Base-by-base conservation (phyloP, 352 stramenopile species). In the Globisporangium rhizosaccharum region DNA sequence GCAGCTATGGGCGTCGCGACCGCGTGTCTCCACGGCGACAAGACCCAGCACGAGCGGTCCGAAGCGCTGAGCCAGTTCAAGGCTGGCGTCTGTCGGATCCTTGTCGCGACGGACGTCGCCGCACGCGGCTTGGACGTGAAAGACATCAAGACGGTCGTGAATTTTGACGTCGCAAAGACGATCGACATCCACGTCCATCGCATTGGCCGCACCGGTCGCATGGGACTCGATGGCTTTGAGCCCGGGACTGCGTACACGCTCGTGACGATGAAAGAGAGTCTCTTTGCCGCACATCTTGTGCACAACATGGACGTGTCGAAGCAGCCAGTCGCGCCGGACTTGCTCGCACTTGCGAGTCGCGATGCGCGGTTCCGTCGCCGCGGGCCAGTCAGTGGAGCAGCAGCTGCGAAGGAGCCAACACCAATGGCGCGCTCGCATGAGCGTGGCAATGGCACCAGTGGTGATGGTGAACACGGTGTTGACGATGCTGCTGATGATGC, bases 111-210 rank as follows among this genome's bases (percentile, higher is more conserved):
- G 0, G 89, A 97, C 51, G 88, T 97, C 3, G 89, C 89, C 7
- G 76, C 89, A 2, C 82, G 88, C 45, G 88, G 88, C 8, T 67
- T 97, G 11, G 88, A 97, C 51, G 84, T 97, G 28, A 96, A 96
- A 61, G 78, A 96, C 39, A 72, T 97, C 30, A 95, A 92, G 59
- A 96, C 77, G 5, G 89, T 97, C 1, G 75, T 97, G 51, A 96
- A 96, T 57, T 97, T 89, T 55, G 89, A 97, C 56, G 76, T 93
- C n/a, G 89, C 89, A 23, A 96, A 96, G 65, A 96, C 80, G 36
- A 97, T 97, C 46, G 89, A 97, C 53, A 95, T 83, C 1, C 89
- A 97, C 61, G 84, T 96, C 33, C 89, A 97, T 63, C 85, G 89
- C 1, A 94, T 96, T 26, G 89, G 89, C 3, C 81, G 89, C 20